Base-by-base conservation (phyloP, 2,329 filamentous ascomycete species). In the Fusarium pilosicola region DNA sequence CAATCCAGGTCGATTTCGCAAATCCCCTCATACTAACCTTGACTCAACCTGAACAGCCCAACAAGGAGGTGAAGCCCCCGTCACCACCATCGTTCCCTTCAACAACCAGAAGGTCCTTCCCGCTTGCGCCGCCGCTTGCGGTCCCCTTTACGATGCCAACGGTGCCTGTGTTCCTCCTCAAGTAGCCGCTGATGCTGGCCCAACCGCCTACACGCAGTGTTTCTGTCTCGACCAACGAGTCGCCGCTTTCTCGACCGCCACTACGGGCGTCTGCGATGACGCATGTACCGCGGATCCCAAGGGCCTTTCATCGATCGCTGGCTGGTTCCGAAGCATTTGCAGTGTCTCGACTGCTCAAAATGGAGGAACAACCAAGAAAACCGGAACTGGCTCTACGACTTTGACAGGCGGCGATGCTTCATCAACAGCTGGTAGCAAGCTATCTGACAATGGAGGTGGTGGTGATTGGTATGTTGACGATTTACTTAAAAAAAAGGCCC, bases 251-350 rank as follows among this genome's bases (percentile, higher is more conserved):
- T 87, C 88, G 38, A 83, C 84, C 17, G 87, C 86, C 39, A 85
- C 87, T 8, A 83, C 85, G 9, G 88, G 88, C 9, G 87, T 93
- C 20, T 95, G 94, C 82, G 88, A 90, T 67, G 77, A 83, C 22
- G 85, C 84, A 28, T 94, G 92, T 18, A 83, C 82, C 13, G 80
- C 85, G 7, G 76, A 56, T 41, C 54, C 86, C 0, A 80, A 85
- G 14, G 79, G 87, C 1, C 83, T 91, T 52, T 77, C 82, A 20
- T 87, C 87, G 63, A 88, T 96, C 74, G 89, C 89, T 74, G 84
- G 81, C 61, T 97, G 94, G 94, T 96, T 92, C 80, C 87, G 87
- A 41, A 85, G 84, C 67, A 90, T 92, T 74, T 96, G 94, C 81
- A 81, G 81, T 41, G 86, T 86, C 14, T 84, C 73, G 72, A 65